Conservation (phyloP, 257 asterid genomes). For the Fraxinus americana region DNA sequence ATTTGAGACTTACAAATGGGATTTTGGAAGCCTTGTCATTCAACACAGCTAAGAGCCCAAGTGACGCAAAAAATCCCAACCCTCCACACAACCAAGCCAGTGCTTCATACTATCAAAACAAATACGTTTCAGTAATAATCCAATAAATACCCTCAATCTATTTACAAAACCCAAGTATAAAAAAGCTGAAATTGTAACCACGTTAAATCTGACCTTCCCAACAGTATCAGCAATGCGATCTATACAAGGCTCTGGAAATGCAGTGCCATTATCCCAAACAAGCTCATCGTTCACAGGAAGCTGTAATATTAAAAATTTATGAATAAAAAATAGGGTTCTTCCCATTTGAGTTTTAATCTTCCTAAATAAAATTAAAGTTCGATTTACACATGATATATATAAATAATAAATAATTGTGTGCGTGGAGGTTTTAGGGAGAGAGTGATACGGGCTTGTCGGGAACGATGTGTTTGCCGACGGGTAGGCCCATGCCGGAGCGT, state of each 20-base stretch:
- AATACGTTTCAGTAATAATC: constrained; percentile 13
- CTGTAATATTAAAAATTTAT: constrained; percentile 34
- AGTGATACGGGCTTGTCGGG: constrained; percentile 75
- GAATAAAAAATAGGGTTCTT: neutral
- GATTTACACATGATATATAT: neutral
- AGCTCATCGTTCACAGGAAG: constrained; percentile 83
- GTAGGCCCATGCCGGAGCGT: constrained; percentile 95
- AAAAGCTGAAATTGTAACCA: neutral
- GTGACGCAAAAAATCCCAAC: constrained; percentile 63
- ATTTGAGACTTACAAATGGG: constrained; percentile 70
- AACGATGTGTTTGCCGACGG: constrained; percentile 89
- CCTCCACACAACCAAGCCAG: constrained; percentile 91
- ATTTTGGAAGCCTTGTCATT: constrained; percentile 88
- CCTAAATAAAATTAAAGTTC: neutral
- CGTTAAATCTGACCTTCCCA: constrained; percentile 61
- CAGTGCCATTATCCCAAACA: constrained; percentile 87
- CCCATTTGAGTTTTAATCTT: constrained; percentile 1
- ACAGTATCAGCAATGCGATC: constrained; percentile 94
- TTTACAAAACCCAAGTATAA: neutral
- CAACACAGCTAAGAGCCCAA: constrained; percentile 84
- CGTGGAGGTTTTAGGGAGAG: neutral
- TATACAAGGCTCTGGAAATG: constrained; percentile 90
- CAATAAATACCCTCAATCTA: constrained; percentile 3
- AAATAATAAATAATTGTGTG: neutral
- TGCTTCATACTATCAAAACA: constrained; percentile 71